phyloP scores from a whole-genome alignment of 169 alveolate genomes.

The Plasmodium blacklocki region DNA sequence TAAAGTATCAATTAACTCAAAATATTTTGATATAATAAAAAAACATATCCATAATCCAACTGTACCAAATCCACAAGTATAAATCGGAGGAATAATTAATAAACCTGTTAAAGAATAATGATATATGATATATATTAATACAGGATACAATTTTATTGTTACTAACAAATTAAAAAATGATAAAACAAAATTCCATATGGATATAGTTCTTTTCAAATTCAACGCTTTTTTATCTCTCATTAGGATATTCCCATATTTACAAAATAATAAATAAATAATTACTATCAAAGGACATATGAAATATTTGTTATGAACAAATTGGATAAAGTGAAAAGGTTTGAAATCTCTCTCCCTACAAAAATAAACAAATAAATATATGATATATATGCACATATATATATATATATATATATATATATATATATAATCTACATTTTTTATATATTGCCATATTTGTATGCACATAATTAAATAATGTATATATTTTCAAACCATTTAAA shows the following conservation, averaged over 20 bases:
- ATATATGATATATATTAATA: slow-evolving; percentile 22
- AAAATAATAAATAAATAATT: slow-evolving; percentile 78
- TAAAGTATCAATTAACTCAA: slow-evolving; percentile 89
- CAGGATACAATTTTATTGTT: slow-evolving; percentile 45
- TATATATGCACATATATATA: slow-evolving; percentile 15
- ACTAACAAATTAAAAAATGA: slow-evolving; percentile 84
- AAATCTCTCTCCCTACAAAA: slow-evolving; percentile 71
- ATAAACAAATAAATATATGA: neutral
- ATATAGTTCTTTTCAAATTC: slow-evolving; percentile 77
- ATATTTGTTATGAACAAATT: slow-evolving; percentile 71
- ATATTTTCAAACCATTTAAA: slow-evolving; percentile 10
- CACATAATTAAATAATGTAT: neutral
- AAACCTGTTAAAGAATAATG: slow-evolving; percentile 82
- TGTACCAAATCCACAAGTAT: slow-evolving; percentile 84
- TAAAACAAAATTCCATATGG: slow-evolving; percentile 85
- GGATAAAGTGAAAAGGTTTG: slow-evolving; percentile 61
- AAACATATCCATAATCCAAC: slow-evolving; percentile 86
- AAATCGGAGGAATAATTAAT: slow-evolving; percentile 83
- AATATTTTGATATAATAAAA: slow-evolving; percentile 86
- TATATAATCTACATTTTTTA: neutral
- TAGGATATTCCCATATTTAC: slow-evolving; percentile 79
- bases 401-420: neutral
- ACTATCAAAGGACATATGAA: slow-evolving; percentile 77
- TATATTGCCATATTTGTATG: neutral
- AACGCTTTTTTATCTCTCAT: slow-evolving; percentile 82